Conservation (phyloP, 1,284 basidiomycete species). For the Inonotus hispidus region DNA sequence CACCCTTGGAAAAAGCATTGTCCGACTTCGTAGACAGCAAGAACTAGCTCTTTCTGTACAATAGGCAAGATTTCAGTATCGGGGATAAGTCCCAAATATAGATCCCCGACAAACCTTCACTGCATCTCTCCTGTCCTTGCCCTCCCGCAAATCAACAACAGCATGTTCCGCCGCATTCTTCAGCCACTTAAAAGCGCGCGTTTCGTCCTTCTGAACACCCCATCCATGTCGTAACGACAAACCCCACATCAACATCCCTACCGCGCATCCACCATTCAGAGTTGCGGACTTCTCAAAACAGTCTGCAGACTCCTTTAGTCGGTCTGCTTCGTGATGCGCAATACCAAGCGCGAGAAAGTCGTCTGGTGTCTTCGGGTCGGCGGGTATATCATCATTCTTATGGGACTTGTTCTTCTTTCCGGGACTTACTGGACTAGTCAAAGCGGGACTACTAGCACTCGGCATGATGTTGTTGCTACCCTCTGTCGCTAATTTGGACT, state of each 20-base stretch:
- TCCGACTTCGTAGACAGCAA: slow-evolving; percentile 89
- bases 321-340: slow-evolving; percentile 74
- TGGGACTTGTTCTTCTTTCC: slow-evolving; percentile 16
- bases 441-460: slow-evolving; percentile 15
- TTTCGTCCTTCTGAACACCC: slow-evolving; percentile 77
- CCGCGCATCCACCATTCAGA: slow-evolving; percentile 72
- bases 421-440: slow-evolving; percentile 20
- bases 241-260: slow-evolving; percentile 93
- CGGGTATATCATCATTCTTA: slow-evolving; percentile 29
- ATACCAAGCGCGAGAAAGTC: slow-evolving; percentile 76
- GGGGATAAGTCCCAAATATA: slow-evolving; percentile 9
- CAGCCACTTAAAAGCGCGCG: slow-evolving; percentile 78
- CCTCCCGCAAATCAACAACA: slow-evolving; percentile 70
- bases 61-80: slow-evolving; percentile 13
- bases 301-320: slow-evolving; percentile 64
- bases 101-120: slow-evolving; percentile 35
- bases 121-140: slow-evolving; percentile 37
- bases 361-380: slow-evolving; percentile 27
- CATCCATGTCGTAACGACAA: slow-evolving; percentile 85
- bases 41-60: slow-evolving; percentile 68
- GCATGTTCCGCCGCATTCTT: slow-evolving; percentile 76
- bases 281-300: slow-evolving; percentile 82
- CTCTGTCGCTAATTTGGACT: slow-evolving; percentile 1
- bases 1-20: slow-evolving; percentile 91
- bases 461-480: background rate